phyloP scores from a whole-genome alignment of 108 stramenopile genomes.

The Nannochloropsis granulata region DNA sequence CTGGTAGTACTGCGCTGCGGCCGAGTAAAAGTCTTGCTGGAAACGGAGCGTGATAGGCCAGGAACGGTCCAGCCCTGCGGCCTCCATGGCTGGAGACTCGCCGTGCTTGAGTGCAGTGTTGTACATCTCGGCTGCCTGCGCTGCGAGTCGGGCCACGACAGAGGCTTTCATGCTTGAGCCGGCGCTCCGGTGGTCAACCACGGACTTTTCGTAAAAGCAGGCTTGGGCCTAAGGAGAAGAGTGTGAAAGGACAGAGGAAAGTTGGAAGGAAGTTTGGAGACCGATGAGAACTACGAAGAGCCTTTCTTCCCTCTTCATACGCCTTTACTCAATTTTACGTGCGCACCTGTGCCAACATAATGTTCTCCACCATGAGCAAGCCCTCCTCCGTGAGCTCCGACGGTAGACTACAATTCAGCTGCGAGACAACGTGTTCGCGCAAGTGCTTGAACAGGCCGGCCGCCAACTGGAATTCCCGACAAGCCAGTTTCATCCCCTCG shows the following conservation, averaged over 20 bases:
- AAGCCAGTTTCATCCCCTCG: slow-evolving; percentile 7
- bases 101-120: not conserved
- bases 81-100: not conserved
- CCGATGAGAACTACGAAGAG: too few relatives aligned
- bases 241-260: too few relatives aligned
- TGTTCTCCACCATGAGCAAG: not conserved
- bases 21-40: slow-evolving; percentile 6
- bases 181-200: slow-evolving; percentile 4
- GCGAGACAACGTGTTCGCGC: not conserved
- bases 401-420: slow-evolving; percentile 1
- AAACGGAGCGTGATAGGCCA: slow-evolving; percentile 12
- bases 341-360: slow-evolving; percentile 19
- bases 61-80: slow-evolving; percentile 9
- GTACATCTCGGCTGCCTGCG: slow-evolving; percentile 3
- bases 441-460: slow-evolving; percentile 16
- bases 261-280: too few relatives aligned
- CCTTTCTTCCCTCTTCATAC: too few relatives aligned
- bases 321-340: not conserved
- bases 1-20: slow-evolving; percentile 13
- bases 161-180: slow-evolving; percentile 12
- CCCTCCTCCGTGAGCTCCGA: slow-evolving; percentile 14
- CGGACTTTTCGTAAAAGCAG: slow-evolving; percentile 18
- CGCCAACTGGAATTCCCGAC: slow-evolving; percentile 11
- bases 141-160: slow-evolving; percentile 10
- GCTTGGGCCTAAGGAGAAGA: slow-evolving; percentile 15